Percentiles rank a stretch among this genome's conserved stretches.
phyloP scores from a whole-genome alignment of 768 basidiomycete genomes.

The Russula brevipes region DNA sequence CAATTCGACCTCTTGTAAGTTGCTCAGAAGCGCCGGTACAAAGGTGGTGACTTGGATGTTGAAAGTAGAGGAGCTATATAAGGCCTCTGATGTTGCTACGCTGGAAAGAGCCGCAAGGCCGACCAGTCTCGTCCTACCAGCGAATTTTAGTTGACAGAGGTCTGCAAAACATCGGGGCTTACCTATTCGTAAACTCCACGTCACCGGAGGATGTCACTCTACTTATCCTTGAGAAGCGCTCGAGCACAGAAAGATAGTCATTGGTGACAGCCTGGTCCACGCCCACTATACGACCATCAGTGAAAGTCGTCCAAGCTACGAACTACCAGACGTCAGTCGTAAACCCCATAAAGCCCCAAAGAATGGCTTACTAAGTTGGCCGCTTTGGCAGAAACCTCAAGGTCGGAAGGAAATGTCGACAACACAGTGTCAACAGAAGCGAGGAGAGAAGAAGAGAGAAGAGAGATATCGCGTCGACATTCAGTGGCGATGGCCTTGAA shows the following conservation, averaged over 20 bases:
- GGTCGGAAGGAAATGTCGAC: constrained; percentile 51
- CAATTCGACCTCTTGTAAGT: constrained; percentile 59
- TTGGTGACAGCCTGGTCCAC: constrained; percentile 65
- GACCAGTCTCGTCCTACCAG: constrained; percentile 68
- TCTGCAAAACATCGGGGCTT: constrained; percentile 12
- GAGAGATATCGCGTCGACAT: constrained; percentile 76
- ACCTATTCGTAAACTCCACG: constrained; percentile 73
- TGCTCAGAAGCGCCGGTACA: constrained; percentile 63
- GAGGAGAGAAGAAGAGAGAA: constrained; percentile 66
- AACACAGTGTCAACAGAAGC: constrained; percentile 58
- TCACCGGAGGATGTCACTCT: constrained; percentile 48
- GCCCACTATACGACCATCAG: constrained; percentile 78
- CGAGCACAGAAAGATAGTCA: constrained; percentile 64
- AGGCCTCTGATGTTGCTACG: constrained; percentile 76
- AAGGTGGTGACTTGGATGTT: constrained; percentile 64
- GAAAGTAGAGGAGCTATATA: constrained; percentile 73
- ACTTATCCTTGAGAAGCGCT: constrained; percentile 60
- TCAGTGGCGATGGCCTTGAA: constrained; percentile 78
- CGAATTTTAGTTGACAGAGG: not conserved
- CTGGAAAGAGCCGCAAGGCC: constrained; percentile 80
- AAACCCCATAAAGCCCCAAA: not conserved
- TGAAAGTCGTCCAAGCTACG: constrained; percentile 88
- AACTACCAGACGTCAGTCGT: constrained; percentile 48
- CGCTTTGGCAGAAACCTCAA: constrained; percentile 71
- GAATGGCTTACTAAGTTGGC: constrained; percentile 66